Evolutionary conservation across 2,329 filamentous ascomycete species (phyloP).

Genomic region (Simplicillium sp.): DNA sequence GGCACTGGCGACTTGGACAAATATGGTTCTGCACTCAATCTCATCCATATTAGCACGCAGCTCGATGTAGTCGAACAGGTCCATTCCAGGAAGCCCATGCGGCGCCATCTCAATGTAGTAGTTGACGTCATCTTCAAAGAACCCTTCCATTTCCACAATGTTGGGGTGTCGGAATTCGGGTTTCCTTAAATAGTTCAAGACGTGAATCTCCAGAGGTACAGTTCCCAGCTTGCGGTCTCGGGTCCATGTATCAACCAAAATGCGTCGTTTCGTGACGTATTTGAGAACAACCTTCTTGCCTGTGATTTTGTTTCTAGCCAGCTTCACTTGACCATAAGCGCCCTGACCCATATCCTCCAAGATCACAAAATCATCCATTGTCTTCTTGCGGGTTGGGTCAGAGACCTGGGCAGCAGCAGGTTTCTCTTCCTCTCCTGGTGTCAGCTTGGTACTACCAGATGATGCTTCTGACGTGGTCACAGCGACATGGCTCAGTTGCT

Average conservation of each 20-base stretch:
- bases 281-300: slow-evolving; percentile 88
- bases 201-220: slow-evolving; percentile 93
- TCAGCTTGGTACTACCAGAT: slow-evolving; percentile 27
- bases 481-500: slow-evolving; percentile 48
- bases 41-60: slow-evolving; percentile 95
- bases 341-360: slow-evolving; percentile 98
- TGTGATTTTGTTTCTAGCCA: slow-evolving; percentile 75
- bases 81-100: slow-evolving; percentile 93
- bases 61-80: slow-evolving; percentile 98
- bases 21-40: slow-evolving; percentile 86
- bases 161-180: slow-evolving; percentile 60
- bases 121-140: slow-evolving; percentile 74
- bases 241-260: slow-evolving; percentile 97
- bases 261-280: slow-evolving; percentile 93
- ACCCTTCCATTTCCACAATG: slow-evolving; percentile 64
- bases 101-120: slow-evolving; percentile 99
- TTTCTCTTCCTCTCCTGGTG: slow-evolving; percentile 21
- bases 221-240: slow-evolving; percentile 86
- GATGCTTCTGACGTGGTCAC: slow-evolving; percentile 44
- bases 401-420: slow-evolving; percentile 23
- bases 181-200: slow-evolving; percentile 81
- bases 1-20: slow-evolving; percentile 82
- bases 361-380: slow-evolving; percentile 82
- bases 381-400: slow-evolving; percentile 55
- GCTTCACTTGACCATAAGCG: slow-evolving; percentile 94